Base-by-base conservation (phyloP, 768 basidiomycete genomes). In the Floccularia luteovirens region DNA sequence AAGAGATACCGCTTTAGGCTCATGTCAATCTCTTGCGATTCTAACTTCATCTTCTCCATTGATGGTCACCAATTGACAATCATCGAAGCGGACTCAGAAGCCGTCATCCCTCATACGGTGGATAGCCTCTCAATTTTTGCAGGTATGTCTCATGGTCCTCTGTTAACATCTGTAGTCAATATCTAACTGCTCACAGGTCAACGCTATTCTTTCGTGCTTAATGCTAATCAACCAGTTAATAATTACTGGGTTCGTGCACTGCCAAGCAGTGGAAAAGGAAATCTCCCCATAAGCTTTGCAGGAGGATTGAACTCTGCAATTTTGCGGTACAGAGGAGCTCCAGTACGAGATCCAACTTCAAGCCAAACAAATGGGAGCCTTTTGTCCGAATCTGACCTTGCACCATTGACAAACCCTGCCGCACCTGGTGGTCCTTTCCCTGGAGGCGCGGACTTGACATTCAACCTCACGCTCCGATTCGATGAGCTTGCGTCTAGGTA, bases 191-290 rank as follows among this genome's bases (percentile, higher is more conserved):
- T 60, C 28, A 59, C 66, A 2, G 67, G 61, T 30, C 66, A 70
- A 43, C 59, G 63, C 4, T 67, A 74, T 46, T 72, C 69, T 4
- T 57, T 70, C 14, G 52, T 74, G 7, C 51, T 73, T n/a, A 48
- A 53, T 10, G 70, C 72, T 5, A 49, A 68, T 46, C 62, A 72
- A 40, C 44, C 61, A 0, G 44, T 68, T 14, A 63, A 49, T 10
- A 79, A 74, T 43, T 77, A 78, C 49, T 77, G 75, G 75, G 59
- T 78, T 31, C 69, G 73, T 17, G 60, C 72, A 0, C 36, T 51
- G n/a, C 54, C 62, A 7, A 56, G 17, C 33, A 16, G 14, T 35
- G 33, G 33, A 12, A 12, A 13, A 13, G 11, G 17, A 13, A 20
- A 20, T 11, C 3, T 35, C 12, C 14, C 14, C 21, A 17, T 30